Evolutionary conservation across 129 eudicot species (phyloP), one percentile per base, ranked within the genome.

Genomic region (Escallonia rubra): DNA sequence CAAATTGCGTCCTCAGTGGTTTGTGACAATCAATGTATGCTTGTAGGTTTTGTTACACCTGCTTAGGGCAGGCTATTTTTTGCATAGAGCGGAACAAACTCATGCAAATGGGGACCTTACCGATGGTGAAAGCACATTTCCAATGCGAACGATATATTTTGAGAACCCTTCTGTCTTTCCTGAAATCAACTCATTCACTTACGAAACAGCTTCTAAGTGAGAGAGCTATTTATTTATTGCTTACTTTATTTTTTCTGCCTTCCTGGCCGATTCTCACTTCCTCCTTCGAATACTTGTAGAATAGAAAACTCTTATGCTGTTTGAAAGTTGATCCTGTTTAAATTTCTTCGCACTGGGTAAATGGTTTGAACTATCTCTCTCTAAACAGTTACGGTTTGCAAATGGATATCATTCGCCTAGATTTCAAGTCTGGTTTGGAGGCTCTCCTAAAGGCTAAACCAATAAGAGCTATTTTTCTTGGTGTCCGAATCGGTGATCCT

Each of bases 401-500:
- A 76, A 67, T 93, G 86, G 95, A 93, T 73, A 87, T 93, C 76
- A 78, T 86, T 79, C 88, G 93, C 63, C 83, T 73, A 62, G 99
- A 93, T 81, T 86, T 93, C 74, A 89, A 86, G 78, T 89, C 95
- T 63, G 99, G 95, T 67, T 76, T 93, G 80, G 99, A 93, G 78
- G 90, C 81, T 68, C 86, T 89, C 52, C 74, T 86, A 58, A 93
- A 93, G 85, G 78, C 80, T 3, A 86, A 78, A 9, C 92, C 93
- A 59, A 85, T 81, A 43, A 86, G 83, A 79, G 96, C 99, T 59
- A 89, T 93, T 80, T 93, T 93, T 72, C 90, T 93, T 58, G 95
- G 99, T 76, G 99, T 93, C 50, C 85, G 99, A 66, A 86, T 86
- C 68, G 99, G 99, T 53, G 99, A 93, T 72, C 99, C 99, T 39